Evolutionary conservation across 805 yeast genomes (phyloP), one percentile per base, ranked within the genome.

Genomic region (Yarrowia sp.): DNA sequence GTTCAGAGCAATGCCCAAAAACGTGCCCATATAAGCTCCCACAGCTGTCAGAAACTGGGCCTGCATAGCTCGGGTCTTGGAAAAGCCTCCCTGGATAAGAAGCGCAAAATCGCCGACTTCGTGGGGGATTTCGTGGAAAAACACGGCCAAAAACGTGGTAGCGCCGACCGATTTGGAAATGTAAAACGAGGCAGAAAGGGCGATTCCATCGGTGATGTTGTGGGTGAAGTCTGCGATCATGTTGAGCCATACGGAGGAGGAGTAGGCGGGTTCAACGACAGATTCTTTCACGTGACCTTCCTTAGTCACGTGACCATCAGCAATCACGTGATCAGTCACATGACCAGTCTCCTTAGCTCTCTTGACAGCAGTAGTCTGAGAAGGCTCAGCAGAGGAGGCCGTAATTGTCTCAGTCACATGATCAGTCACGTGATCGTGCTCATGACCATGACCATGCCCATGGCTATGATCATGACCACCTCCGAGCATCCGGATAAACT

Each of bases 61-160:
- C 67, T 82, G 82, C 82, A 88, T 82, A 2, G 91, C 92, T 71
- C 86, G 86, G 77, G 85, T 78, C 77, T 86, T 86, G 22, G 90
- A 81, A 72, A 87, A 84, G 0, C 94, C 94, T 26, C 88, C 88
- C 73, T 87, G 86, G 71, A 88, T 83, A 70, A 90, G 79, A 35
- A 90, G 79, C 0, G 92, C 93, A 78, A 87, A 90, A 74, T 90
- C 95, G 59, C 94, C 93, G 70, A 90, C 84, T 74, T 89, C 92
- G 75, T 90, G 95, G 7, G 95, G 95, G 61, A 89, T 84, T 75
- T 90, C 95, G 75, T 90, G 95, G 77, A 88, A 84, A 71, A 89
- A 83, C 38, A 89, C 88, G 0, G 93, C 91, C 45, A 89, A 77
- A 26, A 89, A 85, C 0, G 93, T 88, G 2, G 89, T 83, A 32